Percentiles rank a stretch among this genome's conserved stretches.
Conservation (phyloP, 2,329 filamentous ascomycete species). For the Stromatinia cepivora region DNA sequence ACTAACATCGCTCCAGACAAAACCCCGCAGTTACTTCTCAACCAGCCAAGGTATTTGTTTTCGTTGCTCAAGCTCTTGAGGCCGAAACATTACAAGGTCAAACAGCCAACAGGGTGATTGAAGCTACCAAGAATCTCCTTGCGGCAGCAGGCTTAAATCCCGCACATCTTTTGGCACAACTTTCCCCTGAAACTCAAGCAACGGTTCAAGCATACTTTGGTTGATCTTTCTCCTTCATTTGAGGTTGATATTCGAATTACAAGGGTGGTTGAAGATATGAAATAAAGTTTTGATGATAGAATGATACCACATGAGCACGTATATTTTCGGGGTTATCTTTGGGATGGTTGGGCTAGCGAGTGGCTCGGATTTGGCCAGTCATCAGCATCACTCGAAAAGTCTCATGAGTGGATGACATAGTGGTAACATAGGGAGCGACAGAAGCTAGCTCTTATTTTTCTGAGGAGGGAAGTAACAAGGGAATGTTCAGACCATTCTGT, state of each 20-base stretch:
- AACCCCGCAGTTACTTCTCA: constrained; percentile 78
- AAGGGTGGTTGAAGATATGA: constrained; percentile 18
- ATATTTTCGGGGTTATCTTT: constrained; percentile 25
- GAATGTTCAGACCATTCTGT: background rate
- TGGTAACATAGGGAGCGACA: constrained; percentile 3
- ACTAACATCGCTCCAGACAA: constrained; percentile 59
- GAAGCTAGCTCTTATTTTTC: background rate
- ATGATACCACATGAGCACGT: constrained; percentile 25
- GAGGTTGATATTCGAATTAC: constrained; percentile 17
- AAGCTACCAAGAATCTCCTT: constrained; percentile 75
- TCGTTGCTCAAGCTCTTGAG: constrained; percentile 85
- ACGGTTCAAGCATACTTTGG: constrained; percentile 77
- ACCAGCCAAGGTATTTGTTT: constrained; percentile 78
- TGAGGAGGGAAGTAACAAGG: background rate
- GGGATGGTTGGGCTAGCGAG: constrained; percentile 14
- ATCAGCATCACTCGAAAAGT: constrained; percentile 21
- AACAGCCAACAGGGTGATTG: constrained; percentile 74
- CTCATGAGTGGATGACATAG: constrained; percentile 23
- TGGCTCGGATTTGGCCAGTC: constrained; percentile 22
- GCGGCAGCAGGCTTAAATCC: constrained; percentile 73
- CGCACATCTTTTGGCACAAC: constrained; percentile 69
- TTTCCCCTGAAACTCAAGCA: constrained; percentile 78
- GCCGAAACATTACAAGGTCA: constrained; percentile 86
- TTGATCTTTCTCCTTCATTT: constrained; percentile 44
- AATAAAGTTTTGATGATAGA: constrained; percentile 24